Evolutionary conservation across 2,329 filamentous ascomycete genomes (phyloP).

Genomic region (Aspergillus sp.): DNA sequence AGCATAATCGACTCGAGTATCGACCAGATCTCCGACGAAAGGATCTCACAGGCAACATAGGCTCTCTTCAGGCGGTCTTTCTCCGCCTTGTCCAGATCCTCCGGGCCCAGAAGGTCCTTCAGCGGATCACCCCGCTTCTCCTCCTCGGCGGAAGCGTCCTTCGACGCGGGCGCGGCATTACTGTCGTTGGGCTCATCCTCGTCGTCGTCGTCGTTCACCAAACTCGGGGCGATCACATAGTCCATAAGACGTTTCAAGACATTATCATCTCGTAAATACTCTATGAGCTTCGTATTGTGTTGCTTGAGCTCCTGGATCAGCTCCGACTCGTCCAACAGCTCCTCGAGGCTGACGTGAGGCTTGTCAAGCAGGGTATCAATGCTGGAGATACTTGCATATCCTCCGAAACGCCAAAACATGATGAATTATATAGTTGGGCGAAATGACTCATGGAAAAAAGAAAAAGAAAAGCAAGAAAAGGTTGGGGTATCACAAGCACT

Average conservation of each 20-base stretch:
- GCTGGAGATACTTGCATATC: slow-evolving; percentile 94
- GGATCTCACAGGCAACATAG: slow-evolving; percentile 86
- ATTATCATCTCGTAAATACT: slow-evolving; percentile 86
- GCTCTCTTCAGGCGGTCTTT: slow-evolving; percentile 92
- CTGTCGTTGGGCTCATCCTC: slow-evolving; percentile 53
- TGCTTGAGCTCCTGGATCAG: slow-evolving; percentile 97
- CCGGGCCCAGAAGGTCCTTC: slow-evolving; percentile 35
- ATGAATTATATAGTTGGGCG: slow-evolving; percentile 50
- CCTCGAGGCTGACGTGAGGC: slow-evolving; percentile 88
- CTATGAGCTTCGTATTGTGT: slow-evolving; percentile 95
- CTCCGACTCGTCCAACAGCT: slow-evolving; percentile 93
- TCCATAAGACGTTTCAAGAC: slow-evolving; percentile 82
- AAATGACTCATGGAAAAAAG: slow-evolving; percentile 37
- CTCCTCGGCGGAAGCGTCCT: slow-evolving; percentile 29
- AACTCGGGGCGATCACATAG: slow-evolving; percentile 79
- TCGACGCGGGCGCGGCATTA: slow-evolving; percentile 26
- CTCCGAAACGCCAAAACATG: slow-evolving; percentile 99
- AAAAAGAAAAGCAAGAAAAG: background rate
- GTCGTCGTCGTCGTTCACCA: slow-evolving; percentile 52
- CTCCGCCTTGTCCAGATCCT: slow-evolving; percentile 70
- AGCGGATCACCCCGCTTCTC: slow-evolving; percentile 40
- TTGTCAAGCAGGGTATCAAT: slow-evolving; percentile 97
- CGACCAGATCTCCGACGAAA: slow-evolving; percentile 95
- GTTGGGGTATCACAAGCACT: slow-evolving; percentile 18
- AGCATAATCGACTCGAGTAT: slow-evolving; percentile 91